Base-by-base conservation (phyloP, 2,329 filamentous ascomycete genomes). In the Arthrobotrys megalospora region DNA sequence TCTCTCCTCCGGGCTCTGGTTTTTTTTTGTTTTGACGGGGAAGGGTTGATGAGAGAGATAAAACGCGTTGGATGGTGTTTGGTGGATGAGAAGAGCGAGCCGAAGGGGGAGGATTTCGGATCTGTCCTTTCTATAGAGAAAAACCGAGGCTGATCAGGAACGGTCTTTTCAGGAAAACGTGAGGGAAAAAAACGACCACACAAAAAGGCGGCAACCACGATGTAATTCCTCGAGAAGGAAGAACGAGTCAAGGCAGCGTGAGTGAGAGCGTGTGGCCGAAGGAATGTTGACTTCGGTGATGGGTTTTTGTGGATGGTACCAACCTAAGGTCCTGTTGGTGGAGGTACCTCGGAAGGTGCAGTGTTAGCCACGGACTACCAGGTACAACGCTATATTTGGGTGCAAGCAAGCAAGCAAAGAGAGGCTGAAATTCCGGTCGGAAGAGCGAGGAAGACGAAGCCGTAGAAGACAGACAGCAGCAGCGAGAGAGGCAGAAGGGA, bases 311-410 rank as follows among this genome's bases (percentile, higher is more conserved):
- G 38, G 48, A 52, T 71, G 48, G 52, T 64, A 71, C 73, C 73
- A 77, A 77, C 73, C 73, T 77, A 58, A 14, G 48, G 60, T 60
- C 66, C 58, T 77, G 73, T 71, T 71, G 73, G 73, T 50, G 60
- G 64, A 71, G 66, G 73, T 77, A 77, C 66, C 66, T 64, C 58
- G 48, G 65, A 60, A 43, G 58, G 53, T 69, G 66, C 55, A 43
- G 48, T 65, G 48, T 76, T 76, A 76, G 71, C 64, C 58, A 68
- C 73, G 19, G 60, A 62, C 58, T 21, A 65, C 73, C 41, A 65
- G 50, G 73, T 71, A 77, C 65, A 70, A 77, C 73, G 65, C 73
- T 71, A 77, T 77, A 77, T 77, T 77, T 77, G 73, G 73, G 36
- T 45, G 60, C 48, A 58, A 21, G 52, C 45, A 70, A 67, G 41